Percentiles rank a stretch among this genome's conserved stretches.
These are phyloP conservation scores for Lathyrus aphaca DNA, from an alignment of 306 rosid genomes.

Conservation along the genomic window DNA sequence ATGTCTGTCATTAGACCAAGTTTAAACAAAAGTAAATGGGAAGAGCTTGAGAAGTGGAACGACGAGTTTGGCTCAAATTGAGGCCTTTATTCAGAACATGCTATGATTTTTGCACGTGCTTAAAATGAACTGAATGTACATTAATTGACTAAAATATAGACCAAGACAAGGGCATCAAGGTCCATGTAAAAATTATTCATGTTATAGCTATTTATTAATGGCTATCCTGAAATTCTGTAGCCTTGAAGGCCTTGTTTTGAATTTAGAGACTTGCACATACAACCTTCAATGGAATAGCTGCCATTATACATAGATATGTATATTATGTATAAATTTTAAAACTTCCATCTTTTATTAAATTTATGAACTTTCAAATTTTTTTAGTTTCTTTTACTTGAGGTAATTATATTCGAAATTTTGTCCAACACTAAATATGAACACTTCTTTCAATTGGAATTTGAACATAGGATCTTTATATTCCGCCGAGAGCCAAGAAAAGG, in stretches of 20 bases:
- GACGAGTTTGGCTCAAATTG: constrained; percentile 87
- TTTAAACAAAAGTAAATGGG: constrained; percentile 91
- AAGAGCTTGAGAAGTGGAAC: constrained; percentile 91
- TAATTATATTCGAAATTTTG: no score
- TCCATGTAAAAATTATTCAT: constrained; percentile 9
- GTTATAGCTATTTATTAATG: constrained; percentile 29
- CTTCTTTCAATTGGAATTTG: no score
- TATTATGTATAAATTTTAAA: neutral
- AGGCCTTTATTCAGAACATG: constrained; percentile 33
- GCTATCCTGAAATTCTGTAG: constrained; percentile 22
- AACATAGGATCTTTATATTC: no score
- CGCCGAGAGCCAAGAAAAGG: no score
- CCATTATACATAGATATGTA: neutral
- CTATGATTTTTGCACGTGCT: constrained; percentile 1
- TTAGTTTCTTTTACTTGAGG: no score
- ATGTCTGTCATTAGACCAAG: constrained; percentile 88
- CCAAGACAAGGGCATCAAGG: constrained; percentile 26
- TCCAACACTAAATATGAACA: no score
- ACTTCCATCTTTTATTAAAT: neutral
- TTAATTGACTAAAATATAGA: constrained; percentile 15
- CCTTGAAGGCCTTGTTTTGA: constrained; percentile 18
- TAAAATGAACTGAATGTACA: constrained; percentile 29
- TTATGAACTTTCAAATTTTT: neutral
- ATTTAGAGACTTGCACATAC: neutral
- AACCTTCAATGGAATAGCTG: constrained; percentile 29